Base-by-base conservation (phyloP, 495 filamentous ascomycete species). In the Pseudotulostoma volvatum region DNA sequence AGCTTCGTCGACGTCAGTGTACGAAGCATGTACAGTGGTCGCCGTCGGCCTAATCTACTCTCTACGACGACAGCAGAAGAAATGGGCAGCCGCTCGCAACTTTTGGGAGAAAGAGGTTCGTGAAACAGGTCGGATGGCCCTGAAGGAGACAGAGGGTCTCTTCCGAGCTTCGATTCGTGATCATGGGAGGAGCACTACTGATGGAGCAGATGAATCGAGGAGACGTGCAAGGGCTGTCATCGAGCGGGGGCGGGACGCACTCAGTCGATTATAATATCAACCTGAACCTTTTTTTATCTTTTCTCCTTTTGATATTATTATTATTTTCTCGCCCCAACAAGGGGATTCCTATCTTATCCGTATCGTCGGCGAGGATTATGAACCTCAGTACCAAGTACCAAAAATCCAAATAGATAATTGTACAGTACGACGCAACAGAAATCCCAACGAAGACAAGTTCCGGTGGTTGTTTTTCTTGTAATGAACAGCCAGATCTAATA, bases 1-100 rank as follows among this genome's bases (percentile, higher is more conserved):
- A 11, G 44, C 71, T 3, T 56, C 70, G 0, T 55, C 64, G 0
- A 57, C 70, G 0, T 59, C 61, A 0, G 43, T 81, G 0, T 92
- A 92, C 51, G 82, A 88, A 55, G 76, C 80, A 9, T 74, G 79
- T 20, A 81, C 79, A 9, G 61, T 94, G n/a, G 82, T 75, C 0
- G 84, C 82, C 2, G 53, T 92, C 4, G 86, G 84, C 5, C 47
- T 84, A 4, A 75, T 81, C 3, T 81, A 77, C 63, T 76, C 79
- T 39, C 49, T 87, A 44, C 60, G 77, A 16, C 64, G 77, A 15
- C 66, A 95, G 61, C 88, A 95, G 56, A 74, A 56, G 45, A 61
- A 71, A 46, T 96, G 88, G 88, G 80, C 85, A 42, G 54, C 48
- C 5, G 80, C 77, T 8, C 69, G 78, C 28, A 56, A 47, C 4